Base-by-base conservation (phyloP, 164 flowering plant species). In the Tinospora cordifolia region DNA sequence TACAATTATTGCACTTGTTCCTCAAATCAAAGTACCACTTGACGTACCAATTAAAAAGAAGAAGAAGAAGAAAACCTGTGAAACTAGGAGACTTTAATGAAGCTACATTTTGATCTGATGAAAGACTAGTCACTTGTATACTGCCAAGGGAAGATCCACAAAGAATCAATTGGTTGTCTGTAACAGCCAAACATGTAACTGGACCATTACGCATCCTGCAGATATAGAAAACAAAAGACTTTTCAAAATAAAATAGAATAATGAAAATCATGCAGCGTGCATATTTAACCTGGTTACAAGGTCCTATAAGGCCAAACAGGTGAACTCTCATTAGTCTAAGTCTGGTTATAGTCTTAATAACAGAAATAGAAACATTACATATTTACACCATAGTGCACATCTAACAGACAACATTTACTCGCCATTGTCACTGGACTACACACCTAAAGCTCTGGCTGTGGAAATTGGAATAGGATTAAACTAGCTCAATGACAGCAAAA, bases 81-180 rank as follows among this genome's bases (percentile, higher is more conserved):
- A 67, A 72, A 78, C 77, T 69, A 68, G 68, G 76, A 62, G 87
- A 69, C 72, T 74, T 85, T 40, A 93, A 72, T 17, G 75, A 81
- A 54, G 84, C 83, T 21, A 88, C 87, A 59, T 27, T 78, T 75
- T 86, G 88, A 80, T 81, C 90, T 47, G 88, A 83, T 39, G 82
- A 83, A 74, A 81, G 84, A 79, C 83, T 83, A 12, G 93, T 83
- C 22, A 93, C 63, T 11, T 82, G 77, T 44, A 91, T 76, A 72
- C 80, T 75, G 7, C 98, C 98, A 65, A 81, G 78, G 68, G 94
- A 81, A n/a, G 90, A 87, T 27, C 96, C 96, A 75, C 91, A 80
- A 60, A 91, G 26, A 76, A 91, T 76, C 74, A 88, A 72, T 68
- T 90, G 90, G 72, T 90, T 86, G 30, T 90, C 94, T 62, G 82